Conservation (phyloP, 345 rosid species). For the Pistacia integerrima region DNA sequence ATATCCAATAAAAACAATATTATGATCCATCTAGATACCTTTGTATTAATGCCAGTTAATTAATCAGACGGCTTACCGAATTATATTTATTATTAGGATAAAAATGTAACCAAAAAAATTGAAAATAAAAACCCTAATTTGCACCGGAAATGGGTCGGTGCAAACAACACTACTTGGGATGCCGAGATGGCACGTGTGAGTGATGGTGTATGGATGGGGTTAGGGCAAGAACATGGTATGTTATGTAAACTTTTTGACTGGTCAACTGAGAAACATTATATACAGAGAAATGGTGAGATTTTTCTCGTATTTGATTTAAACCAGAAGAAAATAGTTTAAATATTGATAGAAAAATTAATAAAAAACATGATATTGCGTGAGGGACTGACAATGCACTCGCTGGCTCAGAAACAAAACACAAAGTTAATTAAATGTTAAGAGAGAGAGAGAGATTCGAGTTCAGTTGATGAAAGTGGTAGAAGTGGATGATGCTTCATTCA, state of each 20-base stretch:
- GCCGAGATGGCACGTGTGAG: conserved; percentile 34
- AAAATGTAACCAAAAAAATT: neutral
- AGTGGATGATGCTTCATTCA: too few species aligned
- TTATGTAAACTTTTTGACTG: conserved; percentile 30
- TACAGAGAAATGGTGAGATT: conserved; percentile 1
- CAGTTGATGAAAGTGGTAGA: too few species aligned
- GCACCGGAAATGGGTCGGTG: conserved; percentile 37
- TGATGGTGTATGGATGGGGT: conserved; percentile 23
- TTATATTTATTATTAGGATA: too few species aligned
- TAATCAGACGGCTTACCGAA: too few species aligned
- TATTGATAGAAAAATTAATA: conserved; percentile 1
- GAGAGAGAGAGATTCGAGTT: too few species aligned
- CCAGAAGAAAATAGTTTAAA: neutral
- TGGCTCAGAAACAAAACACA: conserved; percentile 20
- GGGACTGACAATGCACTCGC: conserved; percentile 38
- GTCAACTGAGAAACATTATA: conserved; percentile 22
- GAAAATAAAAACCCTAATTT: neutral
- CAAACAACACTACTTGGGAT: conserved; percentile 9
- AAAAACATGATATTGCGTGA: conserved; percentile 34
- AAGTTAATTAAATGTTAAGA: neutral
- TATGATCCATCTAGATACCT: neutral
- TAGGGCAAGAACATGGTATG: conserved; percentile 39
- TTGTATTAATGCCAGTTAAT: neutral
- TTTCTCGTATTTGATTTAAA: neutral
- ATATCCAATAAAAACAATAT: neutral